Base-by-base conservation (phyloP, 1,284 basidiomycete genomes). In the Apiotrichum montevideense region DNA sequence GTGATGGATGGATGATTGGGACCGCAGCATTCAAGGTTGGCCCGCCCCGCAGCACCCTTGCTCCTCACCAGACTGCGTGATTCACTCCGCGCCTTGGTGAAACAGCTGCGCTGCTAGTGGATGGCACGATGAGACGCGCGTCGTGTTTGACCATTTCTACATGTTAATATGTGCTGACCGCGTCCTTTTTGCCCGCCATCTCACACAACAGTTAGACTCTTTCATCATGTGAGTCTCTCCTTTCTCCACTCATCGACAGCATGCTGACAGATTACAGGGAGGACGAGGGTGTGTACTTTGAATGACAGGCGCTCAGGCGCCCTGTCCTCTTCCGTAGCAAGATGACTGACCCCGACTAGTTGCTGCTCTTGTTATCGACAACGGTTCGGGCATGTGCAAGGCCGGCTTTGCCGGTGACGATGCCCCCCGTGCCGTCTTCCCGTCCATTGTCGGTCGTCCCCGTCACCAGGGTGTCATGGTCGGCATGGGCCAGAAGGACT, bases 391-490 rank as follows among this genome's bases (percentile, higher is more conserved):
- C 78, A 92, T 90, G 88, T 90, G 88, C 84, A 91, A 91, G 81
- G 88, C 88, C 82, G 89, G 89, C 77, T 95, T 83, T 75, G 82
- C 81, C 78, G 86, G 86, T 76, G 86, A 87, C 74, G 86, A 87
- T 75, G 85, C 85, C 65, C 86, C 86, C 63, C 83, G 86, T 74
- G 85, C 85, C 71, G 85, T 87, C 64, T 86, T 86, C 79, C 84
- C 84, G 79, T 90, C 89, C 54, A 90, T 95, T 71, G 89, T 93
- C 73, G 91, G 90, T 75, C 88, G 91, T 67, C 89, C 90, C 65
- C 87, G 90, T 77, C 90, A 94, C 80, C 85, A 87, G 78, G 88
- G 89, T 82, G 88, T 93, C 65, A 93, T 93, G 90, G 89, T 88
- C 62, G 87, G 87, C 70, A 88, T 88, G 87, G 84, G 84, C 62